A percentile compares a stretch with the other conserved stretches of the same genome.
phyloP scores from a whole-genome alignment of 805 yeast species.

The Candida silvatica region DNA sequence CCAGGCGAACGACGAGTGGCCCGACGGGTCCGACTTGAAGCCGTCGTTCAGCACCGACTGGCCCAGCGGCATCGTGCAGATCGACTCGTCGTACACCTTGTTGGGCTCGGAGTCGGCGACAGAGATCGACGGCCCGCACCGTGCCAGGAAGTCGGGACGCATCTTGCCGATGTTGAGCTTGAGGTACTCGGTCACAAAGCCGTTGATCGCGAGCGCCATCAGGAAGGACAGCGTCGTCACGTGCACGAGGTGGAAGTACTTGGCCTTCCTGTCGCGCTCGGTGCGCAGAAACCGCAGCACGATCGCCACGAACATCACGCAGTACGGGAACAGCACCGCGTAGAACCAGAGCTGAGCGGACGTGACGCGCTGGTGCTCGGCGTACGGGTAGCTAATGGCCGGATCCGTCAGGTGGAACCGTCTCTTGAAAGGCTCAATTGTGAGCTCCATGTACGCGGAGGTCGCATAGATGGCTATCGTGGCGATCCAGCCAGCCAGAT shows the following conservation, averaged over 20 bases:
- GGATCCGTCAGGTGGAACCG: conserved; percentile 34
- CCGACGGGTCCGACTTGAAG: conserved; percentile 73
- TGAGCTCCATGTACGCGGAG: conserved; percentile 14
- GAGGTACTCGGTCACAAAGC: conserved; percentile 58
- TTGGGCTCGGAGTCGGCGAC: conserved; percentile 15
- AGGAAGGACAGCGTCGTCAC: conserved; percentile 30
- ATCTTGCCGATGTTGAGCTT: conserved; percentile 80
- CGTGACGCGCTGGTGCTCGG: conserved; percentile 30
- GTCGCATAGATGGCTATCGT: conserved; percentile 6
- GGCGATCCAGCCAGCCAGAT: conserved; percentile 10
- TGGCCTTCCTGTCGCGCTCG: conserved; percentile 9
- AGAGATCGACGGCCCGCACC: conserved; percentile 47
- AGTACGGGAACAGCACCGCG: conserved; percentile 30
- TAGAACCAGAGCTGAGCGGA: conserved; percentile 21
- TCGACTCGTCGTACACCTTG: conserved; percentile 18
- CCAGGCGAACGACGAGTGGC: conserved; percentile 65
- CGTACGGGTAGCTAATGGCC: conserved; percentile 40
- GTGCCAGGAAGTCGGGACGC: conserved; percentile 80
- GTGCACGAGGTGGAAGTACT: conserved; percentile 29
- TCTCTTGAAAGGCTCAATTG: conserved; percentile 34
- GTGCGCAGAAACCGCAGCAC: conserved; percentile 7
- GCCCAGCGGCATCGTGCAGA: conserved; percentile 29
- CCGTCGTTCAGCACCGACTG: conserved; percentile 41
- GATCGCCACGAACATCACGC: conserved; percentile 15
- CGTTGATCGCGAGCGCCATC: conserved; percentile 33